Percentiles rank a stretch among this genome's conserved stretches.
These are phyloP conservation scores for Stephania japonica DNA, from an alignment of 164 flowering plant species.

Conservation along the genomic window DNA sequence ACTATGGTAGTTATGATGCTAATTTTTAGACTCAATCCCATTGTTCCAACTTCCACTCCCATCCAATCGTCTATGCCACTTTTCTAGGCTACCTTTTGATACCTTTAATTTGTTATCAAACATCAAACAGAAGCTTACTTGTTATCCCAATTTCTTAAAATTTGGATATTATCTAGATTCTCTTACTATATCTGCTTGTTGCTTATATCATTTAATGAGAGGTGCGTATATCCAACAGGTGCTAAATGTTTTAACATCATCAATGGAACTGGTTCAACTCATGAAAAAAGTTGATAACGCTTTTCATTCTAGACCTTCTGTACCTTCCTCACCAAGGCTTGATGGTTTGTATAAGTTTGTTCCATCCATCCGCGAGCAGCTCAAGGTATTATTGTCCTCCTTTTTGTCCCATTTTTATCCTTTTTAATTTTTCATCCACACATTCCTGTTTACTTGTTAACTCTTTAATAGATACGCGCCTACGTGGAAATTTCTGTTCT, in stretches of 20 bases:
- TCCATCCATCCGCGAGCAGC: conserved; percentile 59
- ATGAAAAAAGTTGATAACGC: conserved; percentile 54
- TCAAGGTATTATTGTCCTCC: conserved; percentile 40
- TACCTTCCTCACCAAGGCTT: conserved; percentile 33
- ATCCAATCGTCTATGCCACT: neutral
- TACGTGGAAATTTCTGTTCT: neutral
- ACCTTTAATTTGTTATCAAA: neutral
- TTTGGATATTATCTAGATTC: neutral
- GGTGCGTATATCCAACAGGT: conserved; percentile 32
- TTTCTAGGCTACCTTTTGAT: neutral
- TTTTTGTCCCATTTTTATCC: neutral
- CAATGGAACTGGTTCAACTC: conserved; percentile 57
- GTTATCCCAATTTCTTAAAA: neutral
- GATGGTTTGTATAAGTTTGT: conserved; percentile 43
- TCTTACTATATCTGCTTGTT: neutral
- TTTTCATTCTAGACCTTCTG: conserved; percentile 51
- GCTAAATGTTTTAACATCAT: conserved; percentile 49
- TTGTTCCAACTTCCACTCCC: too few relatives aligned
- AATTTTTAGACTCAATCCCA: too few relatives aligned
- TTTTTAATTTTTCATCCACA: neutral
- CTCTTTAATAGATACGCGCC: neutral
- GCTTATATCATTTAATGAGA: neutral
- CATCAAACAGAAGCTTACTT: neutral
- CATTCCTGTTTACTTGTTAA: neutral
- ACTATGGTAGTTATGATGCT: too few relatives aligned